Evolutionary conservation across 129 eudicot genomes (phyloP).

Genomic region (Tagetes patula): DNA sequence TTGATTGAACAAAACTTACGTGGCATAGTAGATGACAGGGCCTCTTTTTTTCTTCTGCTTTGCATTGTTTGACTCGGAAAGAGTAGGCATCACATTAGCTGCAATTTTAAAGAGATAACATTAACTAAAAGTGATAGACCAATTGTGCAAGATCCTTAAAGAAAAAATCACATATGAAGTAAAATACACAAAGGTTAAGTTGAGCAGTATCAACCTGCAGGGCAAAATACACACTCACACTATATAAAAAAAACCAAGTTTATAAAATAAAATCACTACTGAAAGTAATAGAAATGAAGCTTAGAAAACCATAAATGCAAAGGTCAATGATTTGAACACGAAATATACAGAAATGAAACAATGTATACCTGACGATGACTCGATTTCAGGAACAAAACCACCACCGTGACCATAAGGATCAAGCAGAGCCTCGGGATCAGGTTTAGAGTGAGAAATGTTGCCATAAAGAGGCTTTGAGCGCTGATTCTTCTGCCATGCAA

Average conservation of each 20-base stretch:
- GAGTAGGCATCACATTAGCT: slow-evolving; percentile 54
- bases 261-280: not conserved
- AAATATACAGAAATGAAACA: not conserved
- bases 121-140: not conserved
- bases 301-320: not conserved
- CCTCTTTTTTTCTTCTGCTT: slow-evolving; percentile 48
- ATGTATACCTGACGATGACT: slow-evolving; percentile 55
- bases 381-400: slow-evolving; percentile 70
- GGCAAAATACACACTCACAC: not conserved
- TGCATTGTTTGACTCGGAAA: slow-evolving; percentile 44
- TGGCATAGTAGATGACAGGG: slow-evolving; percentile 71
- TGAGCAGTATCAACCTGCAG: not conserved
- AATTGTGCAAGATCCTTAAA: not conserved
- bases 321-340: not conserved
- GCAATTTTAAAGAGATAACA: slow-evolving; percentile 16
- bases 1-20: slow-evolving; percentile 54
- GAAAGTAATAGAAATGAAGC: not conserved
- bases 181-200: not conserved
- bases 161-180: not conserved
- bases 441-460: slow-evolving; percentile 40
- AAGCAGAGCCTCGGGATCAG: slow-evolving; percentile 52
- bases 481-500: slow-evolving; percentile 83
- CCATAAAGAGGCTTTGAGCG: slow-evolving; percentile 31
- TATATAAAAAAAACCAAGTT: not conserved
- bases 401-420: slow-evolving; percentile 80